phyloP scores from a whole-genome alignment of 2,329 filamentous ascomycete genomes.

The Pestalotiopsis sp. region DNA sequence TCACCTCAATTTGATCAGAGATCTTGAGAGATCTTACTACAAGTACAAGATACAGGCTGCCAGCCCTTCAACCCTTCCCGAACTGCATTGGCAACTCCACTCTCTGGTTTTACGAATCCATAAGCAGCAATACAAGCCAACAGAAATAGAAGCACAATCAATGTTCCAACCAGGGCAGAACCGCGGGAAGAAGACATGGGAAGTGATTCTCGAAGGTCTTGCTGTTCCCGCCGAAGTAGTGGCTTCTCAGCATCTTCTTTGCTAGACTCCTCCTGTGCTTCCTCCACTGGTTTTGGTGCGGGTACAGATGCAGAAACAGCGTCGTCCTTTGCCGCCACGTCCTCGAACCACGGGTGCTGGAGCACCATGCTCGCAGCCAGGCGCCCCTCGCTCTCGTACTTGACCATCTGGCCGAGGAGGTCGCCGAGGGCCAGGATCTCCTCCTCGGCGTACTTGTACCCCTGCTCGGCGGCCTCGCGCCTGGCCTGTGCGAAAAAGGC shows the following conservation, averaged over 20 bases:
- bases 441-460: background rate
- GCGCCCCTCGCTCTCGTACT: background rate
- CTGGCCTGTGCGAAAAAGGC: background rate
- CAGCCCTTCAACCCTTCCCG: background rate
- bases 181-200: background rate
- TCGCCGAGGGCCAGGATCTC: constrained; percentile 6
- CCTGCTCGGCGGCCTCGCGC: background rate
- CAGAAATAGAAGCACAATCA: background rate
- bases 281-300: background rate
- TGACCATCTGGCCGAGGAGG: constrained; percentile 6
- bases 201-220: no score
- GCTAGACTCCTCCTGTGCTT: background rate
- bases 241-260: background rate
- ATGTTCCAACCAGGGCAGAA: background rate
- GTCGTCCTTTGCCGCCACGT: background rate
- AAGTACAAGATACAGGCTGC: background rate
- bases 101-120: background rate
- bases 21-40: background rate
- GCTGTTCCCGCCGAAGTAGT: background rate
- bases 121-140: background rate
- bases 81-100: background rate
- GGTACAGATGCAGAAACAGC: background rate
- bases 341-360: constrained; percentile 6
- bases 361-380: background rate
- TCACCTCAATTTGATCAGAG: background rate